Conservation (phyloP, 768 basidiomycete genomes). For the Chalciporus chontae region DNA sequence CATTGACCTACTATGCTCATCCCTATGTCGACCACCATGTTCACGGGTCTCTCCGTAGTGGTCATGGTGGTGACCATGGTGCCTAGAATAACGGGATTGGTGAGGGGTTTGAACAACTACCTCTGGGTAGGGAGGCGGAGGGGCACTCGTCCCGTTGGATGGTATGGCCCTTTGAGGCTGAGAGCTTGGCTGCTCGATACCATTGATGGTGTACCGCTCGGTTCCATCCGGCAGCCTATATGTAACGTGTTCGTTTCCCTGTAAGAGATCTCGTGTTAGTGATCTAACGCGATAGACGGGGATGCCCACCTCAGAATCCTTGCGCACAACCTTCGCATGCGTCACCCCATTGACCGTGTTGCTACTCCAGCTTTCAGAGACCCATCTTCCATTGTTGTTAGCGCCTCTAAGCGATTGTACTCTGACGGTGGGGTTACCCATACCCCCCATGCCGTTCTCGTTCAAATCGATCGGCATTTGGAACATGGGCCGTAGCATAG, state of each 20-base stretch:
- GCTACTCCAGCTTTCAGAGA: constrained; percentile 54
- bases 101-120: constrained; percentile 6
- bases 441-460: constrained; percentile 14
- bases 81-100: constrained; percentile 19
- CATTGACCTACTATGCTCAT: neutral
- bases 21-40: constrained; percentile 10
- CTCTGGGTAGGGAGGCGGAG: constrained; percentile 24
- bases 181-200: constrained; percentile 42
- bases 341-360: constrained; percentile 67
- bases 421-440: neutral
- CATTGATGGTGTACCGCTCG: constrained; percentile 64
- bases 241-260: constrained; percentile 77
- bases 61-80: constrained; percentile 12
- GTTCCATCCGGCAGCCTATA: constrained; percentile 65
- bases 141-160: neutral
- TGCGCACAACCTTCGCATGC: constrained; percentile 49
- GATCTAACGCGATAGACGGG: neutral
- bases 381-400: constrained; percentile 33
- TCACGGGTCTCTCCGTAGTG: constrained; percentile 9
- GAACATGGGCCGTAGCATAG: neutral
- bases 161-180: constrained; percentile 13
- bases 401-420: constrained; percentile 10
- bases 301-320: constrained; percentile 54
- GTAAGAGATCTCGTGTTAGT: constrained; percentile 8
- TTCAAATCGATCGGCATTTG: constrained; percentile 12